Base-by-base conservation (phyloP, 805 yeast species). In the Zygoascus bituminiphila region DNA sequence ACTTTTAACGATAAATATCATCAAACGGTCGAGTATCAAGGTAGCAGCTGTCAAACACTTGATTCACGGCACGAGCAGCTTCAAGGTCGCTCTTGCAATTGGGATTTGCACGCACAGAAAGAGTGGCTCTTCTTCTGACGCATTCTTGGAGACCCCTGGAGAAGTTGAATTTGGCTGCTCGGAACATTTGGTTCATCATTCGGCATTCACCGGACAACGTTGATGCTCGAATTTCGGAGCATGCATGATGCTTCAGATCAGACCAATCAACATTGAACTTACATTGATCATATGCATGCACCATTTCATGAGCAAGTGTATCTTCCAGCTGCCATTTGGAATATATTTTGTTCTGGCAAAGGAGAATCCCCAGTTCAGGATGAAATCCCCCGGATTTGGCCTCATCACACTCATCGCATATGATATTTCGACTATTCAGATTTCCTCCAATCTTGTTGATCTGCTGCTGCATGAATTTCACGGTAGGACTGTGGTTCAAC, bases 1-100 rank as follows among this genome's bases (percentile, higher is more conserved):
- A 15, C n/a, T 24, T 24, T 62, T 66, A 84, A 52, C 88, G 74
- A 63, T 87, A 93, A 31, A 93, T 89, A 60, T 86, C 82, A 58
- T 93, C 98, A 66, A 88, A 93, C 1, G 98, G 98, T 59, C 98
- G 73, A 1, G 98, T 91, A 61, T 93, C 98, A 59, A 81, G 82
- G 63, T 88, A 93, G 63, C 98, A 93, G 42, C 91, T 82, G 53
- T 82, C 83, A 83, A 95, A 93, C 5, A 93, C 98, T 55, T 84
- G 83, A 53, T 84, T 79, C 2, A 93, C 96, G 4, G 79, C 84
- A 52, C 74, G 73, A 49, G 77, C 80, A 0, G 98, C 98, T 52
- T 83, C 83, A 41, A 79, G 82, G 50, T 74, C 72, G 55, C 74
- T 75, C 53, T 77, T 73, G 63, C 98, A 93, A 44, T 73, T 75